Evolutionary conservation across 805 yeast species (phyloP).

Genomic region (Candida alai): DNA sequence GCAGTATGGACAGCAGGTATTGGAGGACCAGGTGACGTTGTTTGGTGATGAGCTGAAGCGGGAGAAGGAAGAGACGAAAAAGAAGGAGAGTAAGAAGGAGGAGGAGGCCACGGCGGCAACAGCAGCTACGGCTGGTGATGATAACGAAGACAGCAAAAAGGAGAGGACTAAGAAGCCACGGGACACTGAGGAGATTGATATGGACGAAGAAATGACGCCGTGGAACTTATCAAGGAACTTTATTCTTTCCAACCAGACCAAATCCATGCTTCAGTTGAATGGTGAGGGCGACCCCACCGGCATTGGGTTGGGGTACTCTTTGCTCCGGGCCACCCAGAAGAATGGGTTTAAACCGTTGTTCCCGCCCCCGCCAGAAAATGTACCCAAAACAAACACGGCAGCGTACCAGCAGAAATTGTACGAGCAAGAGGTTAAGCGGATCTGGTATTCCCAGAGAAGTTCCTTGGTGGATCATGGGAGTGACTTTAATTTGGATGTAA

Average conservation of each 20-base stretch:
- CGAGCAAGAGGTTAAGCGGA: constrained; percentile 81
- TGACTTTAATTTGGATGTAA: constrained; percentile 34
- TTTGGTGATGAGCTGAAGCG: constrained; percentile 31
- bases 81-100: constrained; percentile 29
- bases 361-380: constrained; percentile 32
- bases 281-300: constrained; percentile 96
- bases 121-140: constrained; percentile 21
- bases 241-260: constrained; percentile 90
- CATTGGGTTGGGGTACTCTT: constrained; percentile 83
- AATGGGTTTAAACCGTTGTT: constrained; percentile 67
- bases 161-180: constrained; percentile 29
- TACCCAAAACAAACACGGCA: constrained; percentile 39
- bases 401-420: constrained; percentile 79
- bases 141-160: constrained; percentile 11
- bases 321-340: constrained; percentile 88
- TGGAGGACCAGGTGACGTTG: constrained; percentile 74
- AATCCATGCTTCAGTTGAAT: constrained; percentile 91
- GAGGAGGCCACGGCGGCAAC: constrained; percentile 33
- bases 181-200: constrained; percentile 45
- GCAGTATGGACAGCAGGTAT: constrained; percentile 87
- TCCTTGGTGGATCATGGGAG: constrained; percentile 43
- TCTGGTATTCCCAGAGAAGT: constrained; percentile 83
- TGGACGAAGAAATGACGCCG: constrained; percentile 84
- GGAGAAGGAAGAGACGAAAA: constrained; percentile 21
- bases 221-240: constrained; percentile 95